Percentiles rank a stretch among this genome's conserved stretches.
Conservation (phyloP, 352 stramenopile species). For the Globisporangium camurandrum region DNA sequence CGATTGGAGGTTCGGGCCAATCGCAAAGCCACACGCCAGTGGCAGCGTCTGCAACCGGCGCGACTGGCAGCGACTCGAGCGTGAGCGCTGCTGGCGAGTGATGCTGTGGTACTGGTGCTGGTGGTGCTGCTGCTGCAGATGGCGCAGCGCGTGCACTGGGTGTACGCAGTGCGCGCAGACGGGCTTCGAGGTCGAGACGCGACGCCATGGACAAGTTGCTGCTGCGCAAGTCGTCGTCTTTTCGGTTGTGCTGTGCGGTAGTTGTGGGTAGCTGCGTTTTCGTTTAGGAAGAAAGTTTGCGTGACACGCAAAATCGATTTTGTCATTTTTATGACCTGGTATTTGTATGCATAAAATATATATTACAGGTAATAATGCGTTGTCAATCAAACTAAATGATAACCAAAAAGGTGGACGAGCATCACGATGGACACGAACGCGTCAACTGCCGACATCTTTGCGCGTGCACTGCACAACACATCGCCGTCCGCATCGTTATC, state of each 20-base stretch:
- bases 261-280: too few species aligned
- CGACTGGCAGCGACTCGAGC: background rate
- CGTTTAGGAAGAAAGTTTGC: too few species aligned
- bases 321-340: background rate
- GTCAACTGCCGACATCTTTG: constrained; percentile 29
- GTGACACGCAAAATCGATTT: background rate
- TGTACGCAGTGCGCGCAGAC: constrained; percentile 42
- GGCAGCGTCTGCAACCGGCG: background rate
- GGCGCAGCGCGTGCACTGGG: too few species aligned
- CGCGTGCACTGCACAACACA: constrained; percentile 18
- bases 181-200: constrained; percentile 52
- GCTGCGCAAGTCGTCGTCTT: background rate
- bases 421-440: constrained; percentile 6
- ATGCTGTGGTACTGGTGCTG: constrained; percentile 1
- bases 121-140: background rate
- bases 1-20: constrained; percentile 9
- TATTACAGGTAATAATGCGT: background rate
- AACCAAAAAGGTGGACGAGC: too few species aligned
- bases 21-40: too few species aligned
- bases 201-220: constrained; percentile 12
- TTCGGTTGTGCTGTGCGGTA: background rate
- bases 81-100: background rate
- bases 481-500: background rate
- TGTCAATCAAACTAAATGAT: too few species aligned
- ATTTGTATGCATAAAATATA: background rate